Conservation (phyloP, 2,329 filamentous ascomycete genomes). For the Monascus ruber region DNA sequence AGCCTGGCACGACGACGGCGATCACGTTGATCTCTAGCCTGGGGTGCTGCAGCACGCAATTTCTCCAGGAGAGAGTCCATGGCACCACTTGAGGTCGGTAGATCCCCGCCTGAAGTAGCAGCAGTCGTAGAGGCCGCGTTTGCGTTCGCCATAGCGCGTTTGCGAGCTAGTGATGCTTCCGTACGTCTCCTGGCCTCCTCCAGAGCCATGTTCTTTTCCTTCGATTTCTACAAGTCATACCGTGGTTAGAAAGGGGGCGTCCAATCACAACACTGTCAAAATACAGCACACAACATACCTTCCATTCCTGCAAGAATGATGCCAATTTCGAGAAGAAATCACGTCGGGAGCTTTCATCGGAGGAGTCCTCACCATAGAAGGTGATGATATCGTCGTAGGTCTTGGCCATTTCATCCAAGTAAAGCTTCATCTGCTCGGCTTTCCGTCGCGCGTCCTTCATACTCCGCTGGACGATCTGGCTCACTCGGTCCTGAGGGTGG, state of each 20-base stretch:
- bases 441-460: conserved; percentile 97
- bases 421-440: conserved; percentile 88
- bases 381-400: conserved; percentile 92
- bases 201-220: conserved; percentile 74
- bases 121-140: conserved; percentile 56
- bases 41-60: conserved; percentile 80
- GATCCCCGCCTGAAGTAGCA: conserved; percentile 30
- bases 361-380: conserved; percentile 89
- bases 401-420: conserved; percentile 82
- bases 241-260: neutral
- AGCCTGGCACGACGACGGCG: conserved; percentile 74
- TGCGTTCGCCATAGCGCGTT: conserved; percentile 33
- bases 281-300: conserved; percentile 39
- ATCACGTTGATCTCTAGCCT: conserved; percentile 80
- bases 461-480: conserved; percentile 75
- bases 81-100: conserved; percentile 63
- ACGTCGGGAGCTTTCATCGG: conserved; percentile 81
- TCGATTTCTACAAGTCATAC: conserved; percentile 53
- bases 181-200: conserved; percentile 78
- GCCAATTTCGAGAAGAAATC: conserved; percentile 95
- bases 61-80: conserved; percentile 97
- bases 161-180: conserved; percentile 86
- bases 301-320: conserved; percentile 84
- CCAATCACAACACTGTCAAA: neutral
- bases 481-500: conserved; percentile 91